Conservation (phyloP, 176 grass and related monocot species). For the Phyllostachys edulis region DNA sequence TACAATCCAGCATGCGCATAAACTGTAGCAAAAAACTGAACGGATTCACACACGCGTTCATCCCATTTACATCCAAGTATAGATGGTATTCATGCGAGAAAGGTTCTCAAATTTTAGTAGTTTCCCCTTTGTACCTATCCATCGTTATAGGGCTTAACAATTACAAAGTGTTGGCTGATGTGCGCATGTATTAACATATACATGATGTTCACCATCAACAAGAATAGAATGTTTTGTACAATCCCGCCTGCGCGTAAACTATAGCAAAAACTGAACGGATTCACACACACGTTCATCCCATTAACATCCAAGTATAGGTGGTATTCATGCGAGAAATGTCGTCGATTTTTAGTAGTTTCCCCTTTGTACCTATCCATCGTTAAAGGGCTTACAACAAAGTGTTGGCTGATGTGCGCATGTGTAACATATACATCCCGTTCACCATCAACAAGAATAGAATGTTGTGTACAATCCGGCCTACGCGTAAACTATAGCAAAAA, state of each 20-base stretch:
- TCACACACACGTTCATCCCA: neutral
- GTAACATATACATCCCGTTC: neutral
- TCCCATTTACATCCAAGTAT: neutral
- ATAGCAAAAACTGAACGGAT: neutral
- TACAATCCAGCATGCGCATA: too few species aligned
- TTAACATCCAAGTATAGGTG: neutral
- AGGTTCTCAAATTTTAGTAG: neutral
- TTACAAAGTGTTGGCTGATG: neutral
- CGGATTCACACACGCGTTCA: too few species aligned
- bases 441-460: neutral
- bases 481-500: neutral
- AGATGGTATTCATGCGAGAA: neutral
- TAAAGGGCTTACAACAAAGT: too few species aligned
- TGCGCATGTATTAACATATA: neutral
- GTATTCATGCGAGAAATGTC: neutral
- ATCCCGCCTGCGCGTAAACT: neutral
- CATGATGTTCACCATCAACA: neutral
- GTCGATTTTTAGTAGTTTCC: neutral
- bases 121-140: neutral
- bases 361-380: neutral
- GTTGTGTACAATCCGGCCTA: neutral
- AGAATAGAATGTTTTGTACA: neutral
- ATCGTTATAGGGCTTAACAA: too few species aligned
- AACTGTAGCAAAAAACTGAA: too few species aligned
- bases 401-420: too few species aligned